These are phyloP conservation scores for Passiflora organensis DNA, from an alignment of 345 rosid species.

Conservation along the genomic window DNA sequence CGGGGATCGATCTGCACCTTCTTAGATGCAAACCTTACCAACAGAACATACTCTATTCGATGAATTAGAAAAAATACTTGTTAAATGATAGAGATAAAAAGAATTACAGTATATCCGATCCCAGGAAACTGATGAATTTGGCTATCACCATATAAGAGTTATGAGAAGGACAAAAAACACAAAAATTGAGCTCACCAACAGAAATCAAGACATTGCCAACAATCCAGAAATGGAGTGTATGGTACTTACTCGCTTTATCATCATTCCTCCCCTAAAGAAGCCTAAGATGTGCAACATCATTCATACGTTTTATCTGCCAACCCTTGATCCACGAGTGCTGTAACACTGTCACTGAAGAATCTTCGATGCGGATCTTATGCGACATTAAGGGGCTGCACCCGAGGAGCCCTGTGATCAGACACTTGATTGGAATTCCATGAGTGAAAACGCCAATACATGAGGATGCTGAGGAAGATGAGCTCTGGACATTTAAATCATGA, in stretches of 20 bases:
- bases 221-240: neutral
- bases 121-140: too few species aligned
- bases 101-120: too few species aligned
- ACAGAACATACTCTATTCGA: too few species aligned
- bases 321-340: constrained; percentile 82
- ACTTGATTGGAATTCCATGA: constrained; percentile 75
- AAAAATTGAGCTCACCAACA: too few species aligned
- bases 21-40: too few species aligned
- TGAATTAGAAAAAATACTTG: too few species aligned
- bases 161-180: too few species aligned
- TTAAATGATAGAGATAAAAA: too few species aligned
- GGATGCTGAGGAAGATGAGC: constrained; percentile 40
- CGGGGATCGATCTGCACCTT: too few species aligned
- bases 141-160: too few species aligned
- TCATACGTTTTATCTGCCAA: constrained; percentile 86
- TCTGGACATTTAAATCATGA: constrained; percentile 39
- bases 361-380: constrained; percentile 71
- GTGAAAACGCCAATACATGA: constrained; percentile 70
- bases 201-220: too few species aligned
- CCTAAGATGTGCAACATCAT: constrained; percentile 84
- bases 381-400: constrained; percentile 76
- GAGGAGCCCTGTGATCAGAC: constrained; percentile 75
- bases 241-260: too few species aligned
- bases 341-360: constrained; percentile 83
- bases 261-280: constrained; percentile 48